Evolutionary conservation across 139 green algal species (phyloP).

Genomic region (Mychonastes homosphaera): DNA sequence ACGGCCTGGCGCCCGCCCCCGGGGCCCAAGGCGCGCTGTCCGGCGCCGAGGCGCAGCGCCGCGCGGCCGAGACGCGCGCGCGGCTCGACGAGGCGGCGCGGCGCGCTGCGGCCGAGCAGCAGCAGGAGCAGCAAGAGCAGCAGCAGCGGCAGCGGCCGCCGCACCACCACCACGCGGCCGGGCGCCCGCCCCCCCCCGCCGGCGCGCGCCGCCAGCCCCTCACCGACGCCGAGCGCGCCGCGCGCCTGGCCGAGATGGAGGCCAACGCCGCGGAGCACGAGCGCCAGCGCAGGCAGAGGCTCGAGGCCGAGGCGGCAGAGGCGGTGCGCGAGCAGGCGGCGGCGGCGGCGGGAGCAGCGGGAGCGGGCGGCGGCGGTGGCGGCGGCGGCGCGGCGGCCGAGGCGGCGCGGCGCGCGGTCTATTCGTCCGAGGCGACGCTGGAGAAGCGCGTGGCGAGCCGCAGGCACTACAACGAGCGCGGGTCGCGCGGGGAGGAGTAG

Average conservation of each 20-base stretch:
- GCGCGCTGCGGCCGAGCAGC: conserved; percentile 42
- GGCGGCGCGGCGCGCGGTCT: too few relatives aligned
- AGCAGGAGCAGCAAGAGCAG: too few relatives aligned
- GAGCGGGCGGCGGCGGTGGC: too few relatives aligned
- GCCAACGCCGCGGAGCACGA: conserved; percentile 66
- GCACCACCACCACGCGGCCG: conserved; percentile 46
- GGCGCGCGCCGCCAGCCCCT: too few relatives aligned
- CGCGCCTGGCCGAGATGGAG: conserved; percentile 73
- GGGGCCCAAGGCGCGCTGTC: neutral
- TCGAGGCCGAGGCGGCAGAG: conserved; percentile 35
- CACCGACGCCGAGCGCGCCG: conserved; percentile 59
- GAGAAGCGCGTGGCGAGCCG: conserved; percentile 33
- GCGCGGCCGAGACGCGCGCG: conserved; percentile 38
- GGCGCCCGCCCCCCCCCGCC: too few relatives aligned
- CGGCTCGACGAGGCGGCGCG: conserved; percentile 53
- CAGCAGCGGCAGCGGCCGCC: conserved; percentile 26
- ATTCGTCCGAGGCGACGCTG: too few relatives aligned
- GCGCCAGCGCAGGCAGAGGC: conserved; percentile 31
- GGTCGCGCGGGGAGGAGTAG: too few relatives aligned
- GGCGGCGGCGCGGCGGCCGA: too few relatives aligned
- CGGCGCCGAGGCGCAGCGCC: conserved; percentile 3
- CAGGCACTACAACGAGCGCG: conserved; percentile 28
- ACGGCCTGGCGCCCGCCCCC: neutral
- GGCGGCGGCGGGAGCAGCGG: too few relatives aligned
- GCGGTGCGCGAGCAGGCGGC: neutral